Percentiles rank a stretch among this genome's conserved stretches.
phyloP scores from a whole-genome alignment of 1,139 yeast species.

The Geotrichum klebahnii region DNA sequence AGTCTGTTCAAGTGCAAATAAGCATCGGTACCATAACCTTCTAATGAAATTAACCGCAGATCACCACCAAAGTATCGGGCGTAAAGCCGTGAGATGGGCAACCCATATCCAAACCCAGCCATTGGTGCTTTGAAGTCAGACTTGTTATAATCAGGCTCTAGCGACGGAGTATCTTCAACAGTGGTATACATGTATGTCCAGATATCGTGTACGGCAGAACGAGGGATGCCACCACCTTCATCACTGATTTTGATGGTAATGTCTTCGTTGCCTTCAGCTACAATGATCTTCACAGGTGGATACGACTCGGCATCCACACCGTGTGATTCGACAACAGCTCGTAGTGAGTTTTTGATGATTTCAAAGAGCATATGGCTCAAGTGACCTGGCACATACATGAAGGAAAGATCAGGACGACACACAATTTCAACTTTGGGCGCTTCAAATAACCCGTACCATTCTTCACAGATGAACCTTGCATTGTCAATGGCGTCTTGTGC shows the following conservation, averaged over 20 bases:
- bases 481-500: conserved; percentile 84
- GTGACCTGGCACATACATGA: conserved; percentile 90
- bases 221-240: conserved; percentile 91
- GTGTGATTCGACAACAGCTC: conserved; percentile 81
- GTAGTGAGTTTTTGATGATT: conserved; percentile 71
- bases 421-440: conserved; percentile 76
- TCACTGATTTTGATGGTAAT: conserved; percentile 90
- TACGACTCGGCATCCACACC: conserved; percentile 54
- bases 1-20: conserved; percentile 72
- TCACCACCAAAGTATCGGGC: conserved; percentile 93
- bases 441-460: conserved; percentile 75
- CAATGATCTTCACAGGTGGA: conserved; percentile 83
- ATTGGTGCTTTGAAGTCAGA: conserved; percentile 78
- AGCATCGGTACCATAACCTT: conserved; percentile 92
- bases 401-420: conserved; percentile 64
- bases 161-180: conserved; percentile 65
- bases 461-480: conserved; percentile 82
- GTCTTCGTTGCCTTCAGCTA: conserved; percentile 88
- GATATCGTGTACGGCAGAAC: conserved; percentile 76
- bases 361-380: conserved; percentile 84
- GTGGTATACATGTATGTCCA: conserved; percentile 93
- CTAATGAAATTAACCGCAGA: conserved; percentile 80
- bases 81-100: conserved; percentile 79
- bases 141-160: conserved; percentile 52
- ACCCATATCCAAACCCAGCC: conserved; percentile 93